A percentile compares a stretch with the other conserved stretches of the same genome.
Conservation (phyloP, 441 rosid genomes). For the Manihot esculenta region DNA sequence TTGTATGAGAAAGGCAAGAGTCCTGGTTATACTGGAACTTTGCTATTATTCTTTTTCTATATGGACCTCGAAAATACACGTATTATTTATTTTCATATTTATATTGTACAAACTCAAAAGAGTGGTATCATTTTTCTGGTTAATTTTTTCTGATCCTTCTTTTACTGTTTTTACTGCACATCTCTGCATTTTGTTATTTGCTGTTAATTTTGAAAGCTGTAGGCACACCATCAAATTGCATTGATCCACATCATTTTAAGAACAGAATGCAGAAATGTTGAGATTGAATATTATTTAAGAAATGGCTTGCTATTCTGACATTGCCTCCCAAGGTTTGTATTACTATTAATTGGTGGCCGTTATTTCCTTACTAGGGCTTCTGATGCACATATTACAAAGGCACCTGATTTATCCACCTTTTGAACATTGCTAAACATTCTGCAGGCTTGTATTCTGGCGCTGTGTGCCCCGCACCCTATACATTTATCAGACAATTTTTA, state of each 20-base stretch:
- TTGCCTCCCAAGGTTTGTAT: too few species aligned
- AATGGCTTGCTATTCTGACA: too few species aligned
- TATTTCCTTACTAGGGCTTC: not conserved
- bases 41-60: not conserved
- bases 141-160: not conserved
- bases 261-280: too few species aligned
- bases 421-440: conserved; percentile 24
- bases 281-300: not conserved
- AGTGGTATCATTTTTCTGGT: not conserved
- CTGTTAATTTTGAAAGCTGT: not conserved
- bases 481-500: not conserved
- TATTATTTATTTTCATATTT: not conserved
- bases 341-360: too few species aligned
- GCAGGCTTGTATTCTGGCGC: conserved; percentile 26
- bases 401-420: conserved; percentile 19
- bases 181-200: not conserved
- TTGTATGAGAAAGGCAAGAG: conserved; percentile 14
- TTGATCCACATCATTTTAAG: not conserved
- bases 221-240: not conserved
- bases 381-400: conserved; percentile 8
- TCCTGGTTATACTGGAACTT: not conserved
- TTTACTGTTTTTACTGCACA: not conserved
- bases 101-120: not conserved
- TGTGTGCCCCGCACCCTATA: conserved; percentile 27
- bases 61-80: too few species aligned